Evolutionary conservation across 2,329 filamentous ascomycete species (phyloP), one percentile per base, ranked within the genome.

Genomic region (Hysterium pulicare): DNA sequence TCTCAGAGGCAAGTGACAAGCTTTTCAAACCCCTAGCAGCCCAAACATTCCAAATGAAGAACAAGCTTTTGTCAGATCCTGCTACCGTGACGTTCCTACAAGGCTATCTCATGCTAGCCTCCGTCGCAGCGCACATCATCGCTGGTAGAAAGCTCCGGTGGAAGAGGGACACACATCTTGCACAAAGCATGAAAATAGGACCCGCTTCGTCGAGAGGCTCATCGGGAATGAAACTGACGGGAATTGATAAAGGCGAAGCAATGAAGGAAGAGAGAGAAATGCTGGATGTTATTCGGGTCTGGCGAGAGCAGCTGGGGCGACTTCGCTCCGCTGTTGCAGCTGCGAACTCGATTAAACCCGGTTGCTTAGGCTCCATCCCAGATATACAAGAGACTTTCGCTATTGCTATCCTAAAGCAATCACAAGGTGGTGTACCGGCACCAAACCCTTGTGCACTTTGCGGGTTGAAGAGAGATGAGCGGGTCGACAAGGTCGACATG

Each of bases 201-300:
- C 79, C 79, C 16, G 87, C 88, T 1, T 81, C 82, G 13, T 88
- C 87, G 55, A 66, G 70, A 38, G 83, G 76, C 53, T 69, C 70
- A 23, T 85, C 77, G n/a, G 81, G 91, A 3, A 96, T 97, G 91
- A 97, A 96, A 68, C 78, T 97, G 16, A 81, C 85, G 0, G 86
- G 88, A 10, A 74, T 97, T 31, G 90, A 95, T 67, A 91, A 86
- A 67, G 79, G 82, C 3, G 90, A 96, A 64, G 75, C 79, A n/a
- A 75, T 80, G 19, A 85, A 88, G 44, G 91, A 96, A 69, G 86
- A 95, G 50, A 80, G 90, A 51, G 90, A 95, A 68, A 86, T 83
- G 0, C 79, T 84, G 6, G 90, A 95, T 59, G 82, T 90, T 3
- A 75, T 89, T 1, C 75, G 78, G 11, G 74, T 78, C 11, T 96